Conservation (phyloP, 495 filamentous ascomycete species). For the Penicillium egyptiacum region DNA sequence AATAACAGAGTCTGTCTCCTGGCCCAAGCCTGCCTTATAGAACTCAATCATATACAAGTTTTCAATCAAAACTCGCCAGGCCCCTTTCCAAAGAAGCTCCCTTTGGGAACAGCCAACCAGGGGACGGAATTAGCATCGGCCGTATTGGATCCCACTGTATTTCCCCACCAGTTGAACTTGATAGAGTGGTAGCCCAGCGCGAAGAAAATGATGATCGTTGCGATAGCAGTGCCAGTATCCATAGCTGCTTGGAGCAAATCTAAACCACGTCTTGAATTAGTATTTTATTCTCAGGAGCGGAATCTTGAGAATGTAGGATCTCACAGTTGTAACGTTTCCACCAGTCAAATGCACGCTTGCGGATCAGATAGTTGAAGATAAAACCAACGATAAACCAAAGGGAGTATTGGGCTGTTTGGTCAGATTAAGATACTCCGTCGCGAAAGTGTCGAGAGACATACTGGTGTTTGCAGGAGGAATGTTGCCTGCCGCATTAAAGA, state of each 20-base stretch:
- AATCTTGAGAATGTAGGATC: neutral
- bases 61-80: slow-evolving; percentile 25
- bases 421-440: neutral
- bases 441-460: neutral
- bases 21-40: neutral
- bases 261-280: neutral
- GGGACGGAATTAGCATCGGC: slow-evolving; percentile 27
- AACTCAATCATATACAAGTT: neutral
- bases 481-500: slow-evolving; percentile 42
- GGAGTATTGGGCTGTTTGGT: slow-evolving; percentile 32
- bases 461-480: slow-evolving; percentile 44
- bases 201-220: slow-evolving; percentile 58
- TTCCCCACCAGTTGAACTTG: slow-evolving; percentile 32
- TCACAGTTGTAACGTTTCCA: slow-evolving; percentile 66
- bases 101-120: slow-evolving; percentile 23
- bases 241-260: slow-evolving; percentile 59
- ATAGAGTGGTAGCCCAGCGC: slow-evolving; percentile 42
- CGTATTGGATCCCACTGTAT: slow-evolving; percentile 28
- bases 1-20: neutral
- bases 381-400: slow-evolving; percentile 60
- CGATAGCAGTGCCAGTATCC: slow-evolving; percentile 66
- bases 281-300: neutral
- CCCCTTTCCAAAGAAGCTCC: slow-evolving; percentile 33
- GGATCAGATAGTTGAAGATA: slow-evolving; percentile 59
- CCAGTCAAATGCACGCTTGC: slow-evolving; percentile 58